Base-by-base conservation (phyloP, 1,284 basidiomycete genomes). In the Bondarzewia mesenterica region DNA sequence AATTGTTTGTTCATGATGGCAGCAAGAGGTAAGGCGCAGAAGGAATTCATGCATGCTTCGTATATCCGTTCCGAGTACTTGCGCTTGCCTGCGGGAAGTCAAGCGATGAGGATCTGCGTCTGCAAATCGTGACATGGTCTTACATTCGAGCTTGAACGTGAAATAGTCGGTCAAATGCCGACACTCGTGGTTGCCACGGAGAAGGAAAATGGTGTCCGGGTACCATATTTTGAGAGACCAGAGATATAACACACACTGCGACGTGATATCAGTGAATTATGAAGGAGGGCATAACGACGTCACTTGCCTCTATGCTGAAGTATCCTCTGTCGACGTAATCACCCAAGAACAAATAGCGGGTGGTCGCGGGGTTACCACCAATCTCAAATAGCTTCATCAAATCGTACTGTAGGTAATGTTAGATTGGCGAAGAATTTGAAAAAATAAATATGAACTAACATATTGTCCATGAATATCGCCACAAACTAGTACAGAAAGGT, bases 1-100 rank as follows among this genome's bases (percentile, higher is more conserved):
- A 96, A 96, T 66, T 96, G 93, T 69, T 95, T 95, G 77, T 96
- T 96, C 90, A 96, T 94, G 63, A 96, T 71, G 15, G 93, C 93
- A 0, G 93, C 93, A 1, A 96, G 78, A 1, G 93, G 93, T 2
- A 96, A 74, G 3, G 88, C 80, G 66, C 93, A 95, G 73, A 96
- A 96, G 0, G 89, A 89, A 46, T 93, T 88, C 85, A 92, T 93
- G 73, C 87, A 90, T 22, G 87, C 89, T 55, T 94, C 89, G 65
- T 93, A 94, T 49, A 94, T 78, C 21, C 81, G 78, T 58, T 93
- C 91, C 1, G 89, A 92, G 67, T 94, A 94, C 68, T 93, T 94
- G 74, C 93, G 91, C 68, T 93, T 92, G 73, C 89, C 88, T 90
- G 58, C n/a, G n/a, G 12, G 10, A 7, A 43, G n/a, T 26, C 15